These are phyloP conservation scores for Dioscorea dumetorum DNA, from an alignment of 106 monocot genomes.

Conservation along the genomic window DNA sequence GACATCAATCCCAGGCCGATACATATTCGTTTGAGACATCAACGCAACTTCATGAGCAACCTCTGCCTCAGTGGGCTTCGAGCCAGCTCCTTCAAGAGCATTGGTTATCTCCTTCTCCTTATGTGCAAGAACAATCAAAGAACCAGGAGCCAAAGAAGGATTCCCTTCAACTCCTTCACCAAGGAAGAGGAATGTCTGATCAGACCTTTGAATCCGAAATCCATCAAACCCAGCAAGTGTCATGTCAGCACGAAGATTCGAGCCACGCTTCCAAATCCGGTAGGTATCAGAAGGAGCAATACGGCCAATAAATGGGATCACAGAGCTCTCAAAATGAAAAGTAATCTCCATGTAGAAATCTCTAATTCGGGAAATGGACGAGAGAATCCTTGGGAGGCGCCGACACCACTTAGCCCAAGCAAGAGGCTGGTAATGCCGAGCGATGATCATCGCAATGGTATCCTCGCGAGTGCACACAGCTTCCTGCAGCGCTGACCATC, in stretches of 20 bases:
- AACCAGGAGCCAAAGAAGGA: slow-evolving; percentile 53
- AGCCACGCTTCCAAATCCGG: slow-evolving; percentile 89
- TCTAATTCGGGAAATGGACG: slow-evolving; percentile 58
- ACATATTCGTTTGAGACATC: slow-evolving; percentile 97
- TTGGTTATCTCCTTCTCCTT: slow-evolving; percentile 97
- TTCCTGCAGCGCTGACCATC: slow-evolving; percentile 96
- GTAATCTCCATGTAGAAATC: slow-evolving; percentile 99
- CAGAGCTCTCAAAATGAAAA: slow-evolving; percentile 99
- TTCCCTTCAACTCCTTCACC: slow-evolving; percentile 48
- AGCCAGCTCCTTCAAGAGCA: slow-evolving; percentile 93
- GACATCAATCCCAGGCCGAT: slow-evolving; percentile 91
- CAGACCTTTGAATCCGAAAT: slow-evolving; percentile 80
- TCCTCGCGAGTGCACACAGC: slow-evolving; percentile 86
- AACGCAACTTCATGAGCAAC: slow-evolving; percentile 89
- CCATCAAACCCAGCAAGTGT: slow-evolving; percentile 96
- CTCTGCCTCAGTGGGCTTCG: slow-evolving; percentile 78
- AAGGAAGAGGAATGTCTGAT: slow-evolving; percentile 90
- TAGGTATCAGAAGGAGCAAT: slow-evolving; percentile 95
- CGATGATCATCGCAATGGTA: slow-evolving; percentile 74
- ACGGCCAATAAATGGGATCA: slow-evolving; percentile 86
- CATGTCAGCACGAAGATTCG: slow-evolving; percentile 87
- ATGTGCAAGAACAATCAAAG: slow-evolving; percentile 72
- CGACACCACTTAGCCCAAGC: slow-evolving; percentile 99
- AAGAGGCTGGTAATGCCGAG: slow-evolving; percentile 90
- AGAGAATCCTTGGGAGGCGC: slow-evolving; percentile 76